A percentile compares a stretch with the other conserved stretches of the same genome.
phyloP scores from a whole-genome alignment of 23 red algal genomes.

The Gracilaria caudata region DNA sequence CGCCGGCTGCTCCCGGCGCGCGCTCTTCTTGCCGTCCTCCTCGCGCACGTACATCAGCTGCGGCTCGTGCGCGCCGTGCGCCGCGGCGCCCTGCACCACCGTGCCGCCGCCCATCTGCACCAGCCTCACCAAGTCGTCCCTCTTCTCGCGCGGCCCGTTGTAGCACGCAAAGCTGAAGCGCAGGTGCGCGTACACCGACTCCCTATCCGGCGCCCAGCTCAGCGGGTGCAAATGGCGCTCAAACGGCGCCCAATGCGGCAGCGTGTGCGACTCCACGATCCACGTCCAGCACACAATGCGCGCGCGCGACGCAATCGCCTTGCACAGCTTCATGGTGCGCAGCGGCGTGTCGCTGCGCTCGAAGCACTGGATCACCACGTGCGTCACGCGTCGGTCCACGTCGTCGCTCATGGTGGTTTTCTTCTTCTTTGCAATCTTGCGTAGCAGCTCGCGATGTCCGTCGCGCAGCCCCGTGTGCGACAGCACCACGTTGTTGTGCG shows the following conservation, averaged over 20 bases:
- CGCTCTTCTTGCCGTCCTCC: slow-evolving; percentile 24
- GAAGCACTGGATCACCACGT: slow-evolving; percentile 27
- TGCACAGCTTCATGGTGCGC: slow-evolving; percentile 69
- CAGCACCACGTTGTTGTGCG: slow-evolving; percentile 4
- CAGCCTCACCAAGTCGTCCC: slow-evolving; percentile 45
- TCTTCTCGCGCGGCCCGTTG: slow-evolving; percentile 40
- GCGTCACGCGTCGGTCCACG: slow-evolving; percentile 42
- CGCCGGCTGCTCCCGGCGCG: background rate
- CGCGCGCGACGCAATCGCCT: slow-evolving; percentile 25
- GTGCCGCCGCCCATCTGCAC: slow-evolving; percentile 55
- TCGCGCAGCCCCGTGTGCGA: slow-evolving; percentile 54
- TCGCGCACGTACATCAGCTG: slow-evolving; percentile 29
- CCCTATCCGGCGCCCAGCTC: slow-evolving; percentile 33
- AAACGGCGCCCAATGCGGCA: background rate
- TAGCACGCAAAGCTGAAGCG: slow-evolving; percentile 36
- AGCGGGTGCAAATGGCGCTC: slow-evolving; percentile 19
- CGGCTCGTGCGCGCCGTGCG: slow-evolving; percentile 13
- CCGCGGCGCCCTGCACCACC: slow-evolving; percentile 17
- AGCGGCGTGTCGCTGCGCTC: slow-evolving; percentile 4
- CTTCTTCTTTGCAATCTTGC: slow-evolving; percentile 35
- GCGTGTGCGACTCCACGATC: slow-evolving; percentile 22
- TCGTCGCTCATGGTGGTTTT: background rate
- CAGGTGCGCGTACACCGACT: slow-evolving; percentile 10
- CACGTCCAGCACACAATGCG: slow-evolving; percentile 68
- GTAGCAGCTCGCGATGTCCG: slow-evolving; percentile 16